Conservation (phyloP, 163 green algal species). For the Chlorella variabilis region DNA sequence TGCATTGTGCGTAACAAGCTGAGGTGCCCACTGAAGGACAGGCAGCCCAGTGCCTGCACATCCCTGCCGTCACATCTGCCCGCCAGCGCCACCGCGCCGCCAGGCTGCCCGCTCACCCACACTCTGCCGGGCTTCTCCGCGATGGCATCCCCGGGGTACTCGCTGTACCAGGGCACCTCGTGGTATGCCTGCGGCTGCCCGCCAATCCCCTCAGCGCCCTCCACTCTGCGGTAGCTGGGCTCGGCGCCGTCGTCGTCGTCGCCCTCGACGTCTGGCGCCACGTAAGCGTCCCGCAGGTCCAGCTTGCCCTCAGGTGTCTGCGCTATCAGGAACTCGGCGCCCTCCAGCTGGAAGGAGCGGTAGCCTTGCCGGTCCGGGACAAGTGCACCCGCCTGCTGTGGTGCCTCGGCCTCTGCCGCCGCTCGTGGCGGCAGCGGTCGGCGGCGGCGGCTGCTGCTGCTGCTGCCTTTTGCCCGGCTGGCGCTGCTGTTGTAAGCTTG, state of each 20-base stretch:
- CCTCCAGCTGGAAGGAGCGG: slow-evolving; percentile 34
- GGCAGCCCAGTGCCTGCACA: too few species aligned
- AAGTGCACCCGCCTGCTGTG: neutral
- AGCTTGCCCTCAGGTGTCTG: slow-evolving; percentile 38
- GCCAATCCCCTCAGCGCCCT: neutral
- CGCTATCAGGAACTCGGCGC: slow-evolving; percentile 36
- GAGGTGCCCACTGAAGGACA: too few species aligned
- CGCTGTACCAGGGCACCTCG: slow-evolving; percentile 15
- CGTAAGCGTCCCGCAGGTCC: slow-evolving; percentile 41
- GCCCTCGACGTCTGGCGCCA: slow-evolving; percentile 14
- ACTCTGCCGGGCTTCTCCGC: neutral
- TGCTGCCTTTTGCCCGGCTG: neutral
- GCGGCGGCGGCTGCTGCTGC: slow-evolving; percentile 11
- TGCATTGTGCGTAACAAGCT: too few species aligned
- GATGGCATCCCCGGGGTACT: neutral
- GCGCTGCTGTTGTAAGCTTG: neutral
- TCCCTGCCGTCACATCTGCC: too few species aligned
- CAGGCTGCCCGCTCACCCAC: slow-evolving; percentile 32
- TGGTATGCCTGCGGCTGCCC: neutral
- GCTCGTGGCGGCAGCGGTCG: neutral
- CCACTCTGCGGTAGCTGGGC: neutral
- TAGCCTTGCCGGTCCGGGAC: slow-evolving; percentile 24
- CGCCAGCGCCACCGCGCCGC: too few species aligned
- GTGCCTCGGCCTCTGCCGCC: slow-evolving; percentile 3
- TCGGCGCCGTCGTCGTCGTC: neutral